phyloP scores from a whole-genome alignment of 805 yeast species.

The Lachancea cidri region DNA sequence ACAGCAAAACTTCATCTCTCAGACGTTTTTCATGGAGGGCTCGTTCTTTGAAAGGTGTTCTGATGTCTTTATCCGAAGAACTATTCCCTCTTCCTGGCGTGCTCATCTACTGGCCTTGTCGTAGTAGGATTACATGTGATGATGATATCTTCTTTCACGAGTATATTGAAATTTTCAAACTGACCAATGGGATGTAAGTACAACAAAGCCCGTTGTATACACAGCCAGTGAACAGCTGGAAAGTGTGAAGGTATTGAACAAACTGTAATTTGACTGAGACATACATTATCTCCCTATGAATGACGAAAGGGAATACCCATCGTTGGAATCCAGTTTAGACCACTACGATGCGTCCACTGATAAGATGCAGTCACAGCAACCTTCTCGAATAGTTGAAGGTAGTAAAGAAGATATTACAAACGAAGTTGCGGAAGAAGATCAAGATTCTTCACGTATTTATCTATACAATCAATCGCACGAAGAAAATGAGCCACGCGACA shows the following conservation, averaged over 20 bases:
- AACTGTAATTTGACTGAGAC: too few relatives aligned
- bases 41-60: conserved; percentile 24
- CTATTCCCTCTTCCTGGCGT: not conserved
- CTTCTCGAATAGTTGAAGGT: not conserved
- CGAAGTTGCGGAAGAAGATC: conserved; percentile 3
- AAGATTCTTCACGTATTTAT: conserved; percentile 15
- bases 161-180: conserved; percentile 2
- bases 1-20: conserved; percentile 17
- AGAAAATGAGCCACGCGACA: not conserved
- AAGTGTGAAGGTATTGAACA: too few relatives aligned
- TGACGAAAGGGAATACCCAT: conserved; percentile 14
- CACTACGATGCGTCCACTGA: conserved; percentile 3
- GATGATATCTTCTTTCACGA: not conserved
- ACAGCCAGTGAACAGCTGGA: not conserved
- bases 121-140: not conserved
- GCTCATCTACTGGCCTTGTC: not conserved
- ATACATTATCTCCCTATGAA: conserved; percentile 1
- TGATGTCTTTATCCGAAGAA: not conserved
- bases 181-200: conserved; percentile 11
- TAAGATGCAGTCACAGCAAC: not conserved
- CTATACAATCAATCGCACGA: conserved; percentile 18
- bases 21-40: conserved; percentile 22
- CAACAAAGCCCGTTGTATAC: not conserved
- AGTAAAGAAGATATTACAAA: not conserved
- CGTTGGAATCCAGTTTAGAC: conserved; percentile 15